These are phyloP conservation scores for Entomortierella chlamydospora DNA, from an alignment of 192 early-diverging fungal genomes.

Conservation along the genomic window DNA sequence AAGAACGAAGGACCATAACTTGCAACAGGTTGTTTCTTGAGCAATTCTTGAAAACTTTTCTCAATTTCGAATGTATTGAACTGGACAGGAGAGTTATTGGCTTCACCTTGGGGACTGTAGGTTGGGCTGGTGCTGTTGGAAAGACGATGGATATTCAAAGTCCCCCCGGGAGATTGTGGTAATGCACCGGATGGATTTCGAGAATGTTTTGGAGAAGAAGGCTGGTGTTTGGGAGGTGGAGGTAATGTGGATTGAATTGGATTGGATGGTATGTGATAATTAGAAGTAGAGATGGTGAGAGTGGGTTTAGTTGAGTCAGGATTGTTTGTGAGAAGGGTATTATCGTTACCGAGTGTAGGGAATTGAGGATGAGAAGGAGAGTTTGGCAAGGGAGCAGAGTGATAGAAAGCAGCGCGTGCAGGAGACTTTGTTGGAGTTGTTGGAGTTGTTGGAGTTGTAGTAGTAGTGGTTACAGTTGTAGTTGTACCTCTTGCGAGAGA, in stretches of 20 bases:
- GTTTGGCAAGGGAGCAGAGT: conserved; percentile 33
- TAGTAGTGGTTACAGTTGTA: background rate
- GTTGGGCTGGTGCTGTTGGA: background rate
- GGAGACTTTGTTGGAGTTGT: background rate
- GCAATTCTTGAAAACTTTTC: conserved; percentile 36
- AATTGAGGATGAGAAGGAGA: conserved; percentile 15
- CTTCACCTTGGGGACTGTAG: too few relatives aligned
- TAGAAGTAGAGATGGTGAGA: too few relatives aligned
- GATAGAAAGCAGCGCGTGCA: conserved; percentile 18
- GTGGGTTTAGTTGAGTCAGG: too few relatives aligned
- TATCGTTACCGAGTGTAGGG: background rate
- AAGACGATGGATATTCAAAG: background rate
- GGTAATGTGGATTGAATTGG: too few relatives aligned
- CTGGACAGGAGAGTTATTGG: conserved; percentile 12
- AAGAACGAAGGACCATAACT: conserved; percentile 20
- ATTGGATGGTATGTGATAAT: too few relatives aligned
- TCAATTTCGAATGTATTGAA: conserved; percentile 48
- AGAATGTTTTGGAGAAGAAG: conserved; percentile 3
- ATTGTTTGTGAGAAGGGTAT: too few relatives aligned
- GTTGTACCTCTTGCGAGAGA: background rate
- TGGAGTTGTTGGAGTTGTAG: background rate
- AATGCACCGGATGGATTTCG: conserved; percentile 3
- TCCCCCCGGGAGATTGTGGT: background rate
- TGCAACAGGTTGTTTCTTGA: conserved; percentile 44
- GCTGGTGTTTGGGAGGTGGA: too few relatives aligned